phyloP scores from a whole-genome alignment of 1,139 yeast species.

The Debaryomyces fabryi region DNA sequence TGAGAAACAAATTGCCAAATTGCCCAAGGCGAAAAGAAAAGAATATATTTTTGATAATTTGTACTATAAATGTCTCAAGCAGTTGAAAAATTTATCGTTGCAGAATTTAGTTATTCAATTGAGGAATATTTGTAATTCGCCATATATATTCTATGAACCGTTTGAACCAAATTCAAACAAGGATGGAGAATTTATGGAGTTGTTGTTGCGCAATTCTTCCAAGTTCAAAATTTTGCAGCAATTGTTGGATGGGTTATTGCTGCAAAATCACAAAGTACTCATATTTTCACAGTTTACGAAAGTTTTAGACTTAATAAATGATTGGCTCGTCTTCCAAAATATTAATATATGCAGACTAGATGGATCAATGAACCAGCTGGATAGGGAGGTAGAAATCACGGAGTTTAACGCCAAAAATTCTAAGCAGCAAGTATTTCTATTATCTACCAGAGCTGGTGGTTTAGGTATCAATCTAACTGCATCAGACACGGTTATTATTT shows the following conservation, averaged over 20 bases:
- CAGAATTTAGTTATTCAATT: constrained; percentile 80
- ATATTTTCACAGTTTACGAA: constrained; percentile 84
- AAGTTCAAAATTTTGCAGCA: constrained; percentile 73
- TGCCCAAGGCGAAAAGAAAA: constrained; percentile 17
- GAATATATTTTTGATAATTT: constrained; percentile 19
- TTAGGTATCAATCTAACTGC: constrained; percentile 83
- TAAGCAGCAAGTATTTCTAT: constrained; percentile 55
- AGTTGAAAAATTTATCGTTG: constrained; percentile 35
- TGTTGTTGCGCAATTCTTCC: constrained; percentile 56
- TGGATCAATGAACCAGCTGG: constrained; percentile 68
- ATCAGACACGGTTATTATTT: constrained; percentile 87
- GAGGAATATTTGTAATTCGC: constrained; percentile 82
- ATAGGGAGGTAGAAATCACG: constrained; percentile 65
- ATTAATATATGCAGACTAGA: constrained; percentile 67
- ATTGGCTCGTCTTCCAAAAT: constrained; percentile 51
- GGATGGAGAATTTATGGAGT: constrained; percentile 30
- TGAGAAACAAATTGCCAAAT: constrained; percentile 6
- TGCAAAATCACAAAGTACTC: constrained; percentile 63
- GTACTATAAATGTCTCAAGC: constrained; percentile 21
- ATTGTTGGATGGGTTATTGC: constrained; percentile 53
- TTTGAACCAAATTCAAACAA: constrained; percentile 32
- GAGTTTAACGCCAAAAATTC: constrained; percentile 46
- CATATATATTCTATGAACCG: constrained; percentile 81
- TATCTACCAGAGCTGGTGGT: constrained; percentile 95
- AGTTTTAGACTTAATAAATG: constrained; percentile 74